Percentiles rank a stretch among this genome's conserved stretches.
Evolutionary conservation across 768 basidiomycete species (phyloP).

Genomic region (Mycena belliarum): DNA sequence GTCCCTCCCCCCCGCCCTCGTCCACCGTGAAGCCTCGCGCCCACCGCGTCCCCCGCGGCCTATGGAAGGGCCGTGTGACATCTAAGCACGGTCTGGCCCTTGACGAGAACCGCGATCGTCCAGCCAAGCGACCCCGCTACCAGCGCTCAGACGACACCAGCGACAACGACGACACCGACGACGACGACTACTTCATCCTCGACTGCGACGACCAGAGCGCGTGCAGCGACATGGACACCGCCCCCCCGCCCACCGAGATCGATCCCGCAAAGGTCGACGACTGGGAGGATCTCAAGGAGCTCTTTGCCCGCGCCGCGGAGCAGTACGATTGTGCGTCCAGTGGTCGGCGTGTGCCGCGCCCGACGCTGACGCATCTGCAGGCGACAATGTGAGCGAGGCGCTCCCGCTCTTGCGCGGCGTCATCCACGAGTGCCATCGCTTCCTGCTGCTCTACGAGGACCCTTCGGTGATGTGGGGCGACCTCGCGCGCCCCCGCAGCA

Average conservation of each 20-base stretch:
- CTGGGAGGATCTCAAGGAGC: constrained; percentile 69
- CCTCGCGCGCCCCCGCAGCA: constrained; percentile 20
- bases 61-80: constrained; percentile 20
- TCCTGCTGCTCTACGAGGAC: constrained; percentile 54
- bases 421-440: constrained; percentile 69
- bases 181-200: neutral
- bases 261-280: constrained; percentile 41
- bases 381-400: constrained; percentile 48
- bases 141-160: constrained; percentile 16
- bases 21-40: neutral
- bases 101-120: constrained; percentile 6
- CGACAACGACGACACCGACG: neutral
- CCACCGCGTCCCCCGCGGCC: constrained; percentile 7
- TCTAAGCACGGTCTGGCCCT: constrained; percentile 7
- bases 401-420: constrained; percentile 61
- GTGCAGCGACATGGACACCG: constrained; percentile 6
- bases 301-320: constrained; percentile 57
- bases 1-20: neutral
- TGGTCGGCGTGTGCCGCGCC: neutral
- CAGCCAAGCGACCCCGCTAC: constrained; percentile 11
- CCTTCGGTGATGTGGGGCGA: constrained; percentile 52
- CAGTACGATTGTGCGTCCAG: constrained; percentile 55
- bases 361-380: constrained; percentile 26
- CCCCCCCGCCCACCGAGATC: neutral
- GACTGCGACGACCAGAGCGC: neutral